Evolutionary conservation across 768 basidiomycete genomes (phyloP).

Genomic region (Tylopilus subfusipes): DNA sequence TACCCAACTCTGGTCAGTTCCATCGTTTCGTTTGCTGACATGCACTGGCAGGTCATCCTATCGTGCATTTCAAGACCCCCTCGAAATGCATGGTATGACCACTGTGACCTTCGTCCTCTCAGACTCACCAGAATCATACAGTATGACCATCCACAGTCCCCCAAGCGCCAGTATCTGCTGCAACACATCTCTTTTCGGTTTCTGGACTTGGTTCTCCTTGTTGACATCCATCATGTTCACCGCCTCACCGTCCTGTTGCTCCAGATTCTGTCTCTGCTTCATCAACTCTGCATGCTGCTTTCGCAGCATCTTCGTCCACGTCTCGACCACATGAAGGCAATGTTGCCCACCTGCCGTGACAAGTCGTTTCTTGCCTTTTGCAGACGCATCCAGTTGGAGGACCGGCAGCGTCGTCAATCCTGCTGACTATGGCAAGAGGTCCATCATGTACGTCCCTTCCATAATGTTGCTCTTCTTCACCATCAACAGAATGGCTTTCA

Average conservation of each 20-base stretch:
- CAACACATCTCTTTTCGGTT: neutral
- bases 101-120: too few species aligned
- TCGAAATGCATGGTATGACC: too few species aligned
- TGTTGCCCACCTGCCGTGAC: neutral
- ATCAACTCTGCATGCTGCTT: neutral
- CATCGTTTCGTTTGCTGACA: too few species aligned
- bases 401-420: neutral
- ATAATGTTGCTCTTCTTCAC: neutral
- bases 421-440: rapidly evolving
- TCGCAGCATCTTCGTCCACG: neutral
- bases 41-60: too few species aligned
- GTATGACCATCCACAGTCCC: neutral
- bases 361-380: neutral
- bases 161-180: neutral
- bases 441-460: neutral
- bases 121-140: neutral
- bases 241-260: neutral
- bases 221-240: neutral
- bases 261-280: neutral
- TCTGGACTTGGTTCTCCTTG: rapidly evolving
- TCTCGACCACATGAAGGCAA: neutral
- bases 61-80: too few species aligned
- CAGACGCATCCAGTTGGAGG: neutral
- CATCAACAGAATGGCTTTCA: neutral
- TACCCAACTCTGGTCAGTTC: too few species aligned